phyloP scores from a whole-genome alignment of 768 basidiomycete species.

The Rossbeevera mucosa region DNA sequence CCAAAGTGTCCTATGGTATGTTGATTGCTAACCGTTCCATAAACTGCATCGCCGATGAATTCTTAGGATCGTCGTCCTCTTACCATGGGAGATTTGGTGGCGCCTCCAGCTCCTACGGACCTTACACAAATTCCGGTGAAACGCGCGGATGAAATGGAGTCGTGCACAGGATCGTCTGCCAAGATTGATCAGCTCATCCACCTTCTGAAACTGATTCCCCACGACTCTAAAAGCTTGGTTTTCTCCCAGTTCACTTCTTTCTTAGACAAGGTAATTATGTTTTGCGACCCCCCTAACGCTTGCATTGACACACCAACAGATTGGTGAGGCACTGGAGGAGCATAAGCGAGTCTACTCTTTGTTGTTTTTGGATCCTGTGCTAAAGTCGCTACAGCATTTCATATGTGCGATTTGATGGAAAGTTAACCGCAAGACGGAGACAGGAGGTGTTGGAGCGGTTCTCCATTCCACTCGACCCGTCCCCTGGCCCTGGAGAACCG shows the following conservation, averaged over 20 bases:
- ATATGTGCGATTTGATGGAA: slow-evolving; percentile 80
- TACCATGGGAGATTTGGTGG: slow-evolving; percentile 50
- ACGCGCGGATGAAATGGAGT: slow-evolving; percentile 37
- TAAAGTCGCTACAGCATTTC: slow-evolving; percentile 48
- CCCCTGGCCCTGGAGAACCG: slow-evolving; percentile 14
- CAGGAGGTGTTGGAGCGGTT: slow-evolving; percentile 75
- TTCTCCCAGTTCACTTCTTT: slow-evolving; percentile 90
- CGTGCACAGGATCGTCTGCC: slow-evolving; percentile 61
- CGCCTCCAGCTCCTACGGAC: slow-evolving; percentile 62
- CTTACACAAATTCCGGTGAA: slow-evolving; percentile 54
- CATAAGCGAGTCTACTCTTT: slow-evolving; percentile 44
- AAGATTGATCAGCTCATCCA: slow-evolving; percentile 82
- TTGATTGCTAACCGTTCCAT: not conserved
- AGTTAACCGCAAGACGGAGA: slow-evolving; percentile 75
- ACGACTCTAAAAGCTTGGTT: slow-evolving; percentile 74
- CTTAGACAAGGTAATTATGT: slow-evolving; percentile 59
- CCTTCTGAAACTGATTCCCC: slow-evolving; percentile 63
- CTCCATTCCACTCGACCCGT: slow-evolving; percentile 55
- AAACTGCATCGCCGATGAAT: not conserved
- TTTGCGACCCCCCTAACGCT: not conserved
- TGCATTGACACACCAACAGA: slow-evolving; percentile 38
- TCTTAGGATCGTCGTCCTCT: slow-evolving; percentile 67
- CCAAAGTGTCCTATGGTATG: slow-evolving; percentile 79
- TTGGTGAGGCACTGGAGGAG: slow-evolving; percentile 62
- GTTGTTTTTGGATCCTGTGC: not conserved